Evolutionary conservation across 176 grass and related monocot species (phyloP).

Genomic region (Raddia guianensis): DNA sequence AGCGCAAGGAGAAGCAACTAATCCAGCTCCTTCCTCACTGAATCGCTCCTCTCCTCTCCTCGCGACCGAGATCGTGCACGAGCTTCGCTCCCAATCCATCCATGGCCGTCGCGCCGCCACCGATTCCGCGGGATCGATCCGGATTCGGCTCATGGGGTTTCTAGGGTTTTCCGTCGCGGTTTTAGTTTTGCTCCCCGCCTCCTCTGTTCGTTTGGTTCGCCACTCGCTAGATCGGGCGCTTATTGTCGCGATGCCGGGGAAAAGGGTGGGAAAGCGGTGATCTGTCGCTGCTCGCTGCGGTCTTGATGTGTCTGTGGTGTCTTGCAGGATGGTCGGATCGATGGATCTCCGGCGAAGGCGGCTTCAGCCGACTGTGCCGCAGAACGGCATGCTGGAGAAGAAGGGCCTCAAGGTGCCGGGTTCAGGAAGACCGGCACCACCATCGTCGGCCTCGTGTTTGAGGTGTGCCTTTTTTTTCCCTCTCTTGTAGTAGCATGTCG

Average conservation of each 20-base stretch:
- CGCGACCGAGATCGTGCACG: conserved; percentile 34
- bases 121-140: background rate
- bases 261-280: too few species aligned
- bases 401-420: conserved; percentile 44
- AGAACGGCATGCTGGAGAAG: conserved; percentile 56
- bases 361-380: conserved; percentile 61
- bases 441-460: conserved; percentile 68
- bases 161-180: too few species aligned
- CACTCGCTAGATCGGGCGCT: background rate
- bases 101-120: background rate
- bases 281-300: too few species aligned
- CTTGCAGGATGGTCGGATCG: conserved; percentile 48
- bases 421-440: conserved; percentile 69
- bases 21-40: too few species aligned
- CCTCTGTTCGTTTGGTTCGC: too few species aligned
- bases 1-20: too few species aligned
- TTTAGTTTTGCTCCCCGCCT: too few species aligned
- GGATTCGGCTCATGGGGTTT: background rate
- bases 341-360: conserved; percentile 56
- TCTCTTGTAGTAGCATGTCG: background rate
- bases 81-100: background rate
- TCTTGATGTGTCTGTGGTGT: too few species aligned
- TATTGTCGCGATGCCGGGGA: too few species aligned
- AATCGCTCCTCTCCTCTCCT: too few species aligned
- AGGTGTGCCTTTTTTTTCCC: background rate